phyloP scores from a whole-genome alignment of 768 basidiomycete genomes.

The Butyriboletus loyo region DNA sequence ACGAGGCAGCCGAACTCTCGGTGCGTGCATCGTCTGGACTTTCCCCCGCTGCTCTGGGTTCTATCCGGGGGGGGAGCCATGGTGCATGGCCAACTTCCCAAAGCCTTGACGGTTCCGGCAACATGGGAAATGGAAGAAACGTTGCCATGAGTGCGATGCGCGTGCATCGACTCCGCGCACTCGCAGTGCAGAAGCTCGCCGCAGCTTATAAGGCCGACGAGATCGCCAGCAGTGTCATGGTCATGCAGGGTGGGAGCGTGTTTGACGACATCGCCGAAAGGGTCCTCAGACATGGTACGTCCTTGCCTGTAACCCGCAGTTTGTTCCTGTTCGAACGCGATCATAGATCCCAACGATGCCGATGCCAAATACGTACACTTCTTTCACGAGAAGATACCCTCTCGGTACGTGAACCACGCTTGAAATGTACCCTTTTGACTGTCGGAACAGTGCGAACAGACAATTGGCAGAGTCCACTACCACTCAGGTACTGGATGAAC shows the following conservation, averaged over 20 bases:
- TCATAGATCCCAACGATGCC: conserved; percentile 65
- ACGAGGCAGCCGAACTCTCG: conserved; percentile 85
- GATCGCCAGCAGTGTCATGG: conserved; percentile 90
- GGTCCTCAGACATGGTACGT: conserved; percentile 67
- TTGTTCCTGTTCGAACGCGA: background rate
- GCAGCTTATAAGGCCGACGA: conserved; percentile 85
- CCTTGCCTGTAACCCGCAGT: background rate
- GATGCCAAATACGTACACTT: conserved; percentile 90
- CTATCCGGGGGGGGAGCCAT: conserved; percentile 47
- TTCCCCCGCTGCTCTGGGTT: conserved; percentile 68
- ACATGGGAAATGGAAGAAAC: conserved; percentile 59
- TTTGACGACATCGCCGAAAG: conserved; percentile 91
- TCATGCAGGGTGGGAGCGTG: conserved; percentile 92
- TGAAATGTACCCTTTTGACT: conserved; percentile 9
- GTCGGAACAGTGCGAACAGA: conserved; percentile 39
- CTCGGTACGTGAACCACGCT: conserved; percentile 53
- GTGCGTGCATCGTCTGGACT: conserved; percentile 86
- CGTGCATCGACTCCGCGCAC: conserved; percentile 71
- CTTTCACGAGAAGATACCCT: conserved; percentile 94
- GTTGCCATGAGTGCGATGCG: conserved; percentile 84
- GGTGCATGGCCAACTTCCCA: conserved; percentile 64
- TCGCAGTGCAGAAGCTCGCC: conserved; percentile 85
- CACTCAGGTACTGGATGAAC: conserved; percentile 72
- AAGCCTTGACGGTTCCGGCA: conserved; percentile 54
- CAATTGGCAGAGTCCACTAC: conserved; percentile 84